Evolutionary conservation across 2,329 filamentous ascomycete species (phyloP).

Genomic region (Ciborinia camelliae): DNA sequence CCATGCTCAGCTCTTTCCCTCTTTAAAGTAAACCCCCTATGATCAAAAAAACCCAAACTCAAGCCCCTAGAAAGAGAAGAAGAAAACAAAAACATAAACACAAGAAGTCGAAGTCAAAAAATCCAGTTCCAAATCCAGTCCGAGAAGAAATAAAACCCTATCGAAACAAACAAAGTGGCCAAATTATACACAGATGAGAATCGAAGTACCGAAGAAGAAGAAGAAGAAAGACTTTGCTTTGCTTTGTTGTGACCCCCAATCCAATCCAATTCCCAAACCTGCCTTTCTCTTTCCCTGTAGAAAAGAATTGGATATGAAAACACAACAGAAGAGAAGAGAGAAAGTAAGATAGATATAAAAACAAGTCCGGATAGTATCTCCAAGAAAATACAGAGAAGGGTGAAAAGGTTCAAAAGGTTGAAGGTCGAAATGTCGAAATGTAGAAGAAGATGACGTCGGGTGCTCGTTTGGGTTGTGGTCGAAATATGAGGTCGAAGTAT

Average conservation of each 20-base stretch:
- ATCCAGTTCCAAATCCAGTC: neutral
- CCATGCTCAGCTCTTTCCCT: neutral
- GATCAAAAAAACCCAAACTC: neutral
- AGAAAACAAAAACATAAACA: neutral
- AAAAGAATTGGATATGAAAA: slow-evolving; percentile 1
- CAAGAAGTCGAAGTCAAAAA: slow-evolving; percentile 9
- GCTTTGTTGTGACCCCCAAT: neutral
- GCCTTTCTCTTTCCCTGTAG: neutral
- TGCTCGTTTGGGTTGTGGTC: neutral
- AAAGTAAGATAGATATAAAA: slow-evolving; percentile 4
- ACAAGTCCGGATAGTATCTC: slow-evolving; percentile 9
- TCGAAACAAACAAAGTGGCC: neutral
- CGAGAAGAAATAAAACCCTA: neutral
- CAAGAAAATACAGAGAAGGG: slow-evolving; percentile 12
- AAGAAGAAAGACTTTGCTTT: neutral
- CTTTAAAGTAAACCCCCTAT: neutral
- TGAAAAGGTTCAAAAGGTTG: neutral
- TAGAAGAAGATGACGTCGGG: neutral
- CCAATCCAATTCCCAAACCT: neutral
- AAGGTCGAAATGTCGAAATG: neutral
- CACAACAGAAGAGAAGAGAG: neutral
- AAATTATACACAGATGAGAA: slow-evolving; percentile 11
- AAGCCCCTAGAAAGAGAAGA: neutral
- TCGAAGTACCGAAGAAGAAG: neutral
- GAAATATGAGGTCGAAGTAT: neutral